phyloP scores from a whole-genome alignment of 2,329 filamentous ascomycete genomes.

The Venturia nashicola region DNA sequence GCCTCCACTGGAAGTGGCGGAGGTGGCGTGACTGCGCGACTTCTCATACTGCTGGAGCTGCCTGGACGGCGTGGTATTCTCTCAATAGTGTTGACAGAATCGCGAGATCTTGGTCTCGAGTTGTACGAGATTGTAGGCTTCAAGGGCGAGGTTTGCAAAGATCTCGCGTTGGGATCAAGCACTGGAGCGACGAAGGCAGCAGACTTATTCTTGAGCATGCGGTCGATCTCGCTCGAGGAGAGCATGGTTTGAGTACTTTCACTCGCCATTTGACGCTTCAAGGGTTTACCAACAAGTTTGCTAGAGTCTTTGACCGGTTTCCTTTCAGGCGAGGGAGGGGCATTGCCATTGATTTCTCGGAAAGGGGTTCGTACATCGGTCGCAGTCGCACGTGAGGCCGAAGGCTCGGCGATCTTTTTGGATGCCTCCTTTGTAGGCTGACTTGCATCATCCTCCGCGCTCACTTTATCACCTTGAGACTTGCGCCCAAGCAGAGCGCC shows the following conservation, averaged over 20 bases:
- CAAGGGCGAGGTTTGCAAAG: not conserved
- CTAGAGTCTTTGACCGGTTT: conserved; percentile 2
- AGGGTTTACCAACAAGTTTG: not conserved
- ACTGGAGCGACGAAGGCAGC: not conserved
- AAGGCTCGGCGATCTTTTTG: not conserved
- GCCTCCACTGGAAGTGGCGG: conserved; percentile 77
- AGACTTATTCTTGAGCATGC: conserved; percentile 48
- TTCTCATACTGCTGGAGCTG: conserved; percentile 58
- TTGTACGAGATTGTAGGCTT: not conserved
- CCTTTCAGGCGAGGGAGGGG: conserved; percentile 2
- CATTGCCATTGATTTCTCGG: conserved; percentile 17
- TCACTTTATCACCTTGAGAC: conserved; percentile 27
- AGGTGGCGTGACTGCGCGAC: conserved; percentile 33
- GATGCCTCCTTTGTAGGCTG: conserved; percentile 29
- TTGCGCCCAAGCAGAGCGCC: conserved; percentile 4
- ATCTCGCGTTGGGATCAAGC: not conserved
- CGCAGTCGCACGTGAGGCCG: not conserved
- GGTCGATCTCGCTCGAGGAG: conserved; percentile 71
- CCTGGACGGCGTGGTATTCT: conserved; percentile 42
- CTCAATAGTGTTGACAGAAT: conserved; percentile 3
- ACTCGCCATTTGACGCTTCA: conserved; percentile 39
- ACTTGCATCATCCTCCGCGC: conserved; percentile 53
- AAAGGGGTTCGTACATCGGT: conserved; percentile 15
- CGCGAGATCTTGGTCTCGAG: conserved; percentile 13
- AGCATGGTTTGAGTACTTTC: conserved; percentile 72